Base-by-base conservation (phyloP, 768 basidiomycete genomes). In the Candolleomyces eurysporus region DNA sequence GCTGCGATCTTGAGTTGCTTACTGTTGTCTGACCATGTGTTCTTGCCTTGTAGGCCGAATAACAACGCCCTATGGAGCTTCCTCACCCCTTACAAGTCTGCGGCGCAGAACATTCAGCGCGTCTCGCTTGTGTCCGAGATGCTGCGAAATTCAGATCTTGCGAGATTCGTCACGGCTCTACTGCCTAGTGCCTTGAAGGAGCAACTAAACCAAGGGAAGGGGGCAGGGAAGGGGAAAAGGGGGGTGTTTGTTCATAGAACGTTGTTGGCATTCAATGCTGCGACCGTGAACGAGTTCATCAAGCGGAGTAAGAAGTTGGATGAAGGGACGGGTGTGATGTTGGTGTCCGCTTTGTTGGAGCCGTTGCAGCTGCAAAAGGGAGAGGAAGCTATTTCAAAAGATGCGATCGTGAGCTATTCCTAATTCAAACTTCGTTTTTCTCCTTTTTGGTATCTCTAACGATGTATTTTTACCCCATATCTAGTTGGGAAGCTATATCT, bases 201-300 rank as follows among this genome's bases (percentile, higher is more conserved):
- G 36, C 40, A 19, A 32, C 52, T 31, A 36, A 7, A 36, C 6
- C 36, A 36, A 36, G 36, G 36, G 6, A 36, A 36, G 36, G 36
- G 36, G 11, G 36, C 36, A 36, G 36, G 36, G 36, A 36, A 36
- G 11, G 36, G 36, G 11, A 36, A 11, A 36, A 11, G 36, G 11
- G 36, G 36, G 13, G 75, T 75, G 2, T 69, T 72, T 59, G 68
- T 71, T n/a, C 87, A 96, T 69, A 87, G 87, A 42, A 84, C 90
- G 0, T 75, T 98, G 16, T 73, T 94, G 48, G 87, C 87, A 0
- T 98, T 98, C 75, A 92, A 93, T 72, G 83, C 90, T 7, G 88
- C 90, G 7, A 84, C 83, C 0, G 74, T 94, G 48, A 84, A 95
- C 39, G 94, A 92, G 45, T 96, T 90, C 68, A 79, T 99, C 43